Evolutionary conservation across 306 rosid species (phyloP), one percentile per base, ranked within the genome.

Genomic region (Sphenostylis stenocarpa): DNA sequence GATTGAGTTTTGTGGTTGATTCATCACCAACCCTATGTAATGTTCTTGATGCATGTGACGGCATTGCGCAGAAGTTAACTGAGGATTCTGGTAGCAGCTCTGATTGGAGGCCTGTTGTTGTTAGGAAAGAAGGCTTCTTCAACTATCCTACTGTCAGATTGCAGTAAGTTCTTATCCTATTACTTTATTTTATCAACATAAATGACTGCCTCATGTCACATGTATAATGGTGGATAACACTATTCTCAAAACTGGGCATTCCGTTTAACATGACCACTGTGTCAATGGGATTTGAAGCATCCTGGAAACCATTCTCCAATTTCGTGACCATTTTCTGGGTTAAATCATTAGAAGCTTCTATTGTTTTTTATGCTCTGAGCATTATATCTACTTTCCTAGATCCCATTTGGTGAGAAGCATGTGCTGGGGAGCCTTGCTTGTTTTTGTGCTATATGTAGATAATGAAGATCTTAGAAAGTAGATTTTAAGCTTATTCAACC

Each of bases 11-110:
- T 55, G 99, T 92, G 76, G 96, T 83, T 48, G 79, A 88, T 56
- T 83, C 91, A 61, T 75, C 96, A 56, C 83, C 85, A 70, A 88
- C 78, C 72, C 86, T 96, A 83, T 91, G 94, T 60, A 58, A 67
- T 47, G 91, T 89, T 84, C 99, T 96, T 66, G 91, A 92, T 73
- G 88, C 89, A 67, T 96, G 96, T 52, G 94, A 96, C 74, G 75
- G 26, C 53, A 73, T 87, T 55, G 96, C 75, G 53, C 88, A 80
- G 14, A 89, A 77, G 84, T 73, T 88, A 60, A 86, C 77, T 65
- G 19, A 34, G 23, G 94, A 92, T 48, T 89, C 91, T 43, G 92
- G 86, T 3, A 87, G 94, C 79, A 71, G 70, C 72, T 95, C 97
- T 11, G 91, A 91, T 48, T 96, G 98, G 98, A 82, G 88, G 80